Percentiles rank a stretch among this genome's conserved stretches.
These are phyloP conservation scores for Cladorrhinum sp. DNA, from an alignment of 2,329 filamentous ascomycete genomes.

Conservation along the genomic window DNA sequence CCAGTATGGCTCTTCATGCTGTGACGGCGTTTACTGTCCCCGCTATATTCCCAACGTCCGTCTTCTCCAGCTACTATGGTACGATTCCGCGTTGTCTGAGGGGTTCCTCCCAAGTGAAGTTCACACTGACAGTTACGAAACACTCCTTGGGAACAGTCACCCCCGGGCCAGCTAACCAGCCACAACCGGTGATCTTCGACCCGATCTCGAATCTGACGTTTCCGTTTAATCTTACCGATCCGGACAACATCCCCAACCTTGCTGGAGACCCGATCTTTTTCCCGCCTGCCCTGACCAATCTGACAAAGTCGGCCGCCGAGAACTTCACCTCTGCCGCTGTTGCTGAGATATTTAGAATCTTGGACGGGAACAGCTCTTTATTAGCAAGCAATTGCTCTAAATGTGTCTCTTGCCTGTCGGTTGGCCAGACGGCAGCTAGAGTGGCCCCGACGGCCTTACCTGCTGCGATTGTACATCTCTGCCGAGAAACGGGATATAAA, in stretches of 20 bases:
- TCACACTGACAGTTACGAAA: not conserved
- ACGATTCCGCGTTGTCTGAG: slow-evolving; percentile 21
- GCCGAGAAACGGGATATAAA: slow-evolving; percentile 45
- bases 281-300: slow-evolving; percentile 44
- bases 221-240: slow-evolving; percentile 53
- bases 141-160: slow-evolving; percentile 23
- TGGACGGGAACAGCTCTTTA: slow-evolving; percentile 35
- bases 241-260: slow-evolving; percentile 46
- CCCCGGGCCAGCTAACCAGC: slow-evolving; percentile 33
- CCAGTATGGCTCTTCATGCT: not conserved
- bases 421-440: slow-evolving; percentile 49
- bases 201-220: slow-evolving; percentile 53
- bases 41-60: slow-evolving; percentile 47
- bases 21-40: slow-evolving; percentile 40
- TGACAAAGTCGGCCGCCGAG: slow-evolving; percentile 39
- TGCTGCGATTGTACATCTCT: slow-evolving; percentile 49
- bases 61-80: slow-evolving; percentile 49
- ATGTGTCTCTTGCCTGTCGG: slow-evolving; percentile 49
- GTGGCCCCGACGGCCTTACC: slow-evolving; percentile 48
- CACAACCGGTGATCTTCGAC: slow-evolving; percentile 46
- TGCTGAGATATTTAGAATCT: slow-evolving; percentile 45
- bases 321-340: slow-evolving; percentile 42
- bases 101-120: not conserved
- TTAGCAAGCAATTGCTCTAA: slow-evolving; percentile 47
- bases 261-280: slow-evolving; percentile 50